These are phyloP conservation scores for Hebeloma cylindrosporum DNA, from an alignment of 768 basidiomycete genomes.

Conservation along the genomic window DNA sequence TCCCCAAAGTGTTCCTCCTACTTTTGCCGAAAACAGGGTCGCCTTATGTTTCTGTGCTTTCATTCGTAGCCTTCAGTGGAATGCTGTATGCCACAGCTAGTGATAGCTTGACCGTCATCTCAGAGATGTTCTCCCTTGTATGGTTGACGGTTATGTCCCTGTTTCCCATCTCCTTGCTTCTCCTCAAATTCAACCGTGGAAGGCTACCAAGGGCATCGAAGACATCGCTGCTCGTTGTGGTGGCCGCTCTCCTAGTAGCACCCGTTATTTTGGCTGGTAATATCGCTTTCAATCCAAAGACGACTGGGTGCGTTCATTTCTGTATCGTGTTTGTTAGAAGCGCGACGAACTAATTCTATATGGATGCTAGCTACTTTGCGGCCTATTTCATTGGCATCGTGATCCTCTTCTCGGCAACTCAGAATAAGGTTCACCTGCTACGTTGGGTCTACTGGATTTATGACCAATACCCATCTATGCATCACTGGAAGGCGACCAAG, in stretches of 20 bases:
- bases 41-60: conserved; percentile 50
- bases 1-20: conserved; percentile 54
- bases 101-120: conserved; percentile 51
- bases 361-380: conserved; percentile 55
- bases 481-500: conserved; percentile 36
- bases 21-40: conserved; percentile 49
- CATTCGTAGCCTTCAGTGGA: conserved; percentile 49
- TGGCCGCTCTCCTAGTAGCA: conserved; percentile 43
- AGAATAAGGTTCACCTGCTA: conserved; percentile 55
- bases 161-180: conserved; percentile 58
- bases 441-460: conserved; percentile 61
- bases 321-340: not conserved
- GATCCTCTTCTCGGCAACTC: conserved; percentile 45
- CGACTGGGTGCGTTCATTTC: conserved; percentile 44
- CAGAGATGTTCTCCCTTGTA: conserved; percentile 68
- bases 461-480: conserved; percentile 56
- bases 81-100: conserved; percentile 60
- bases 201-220: conserved; percentile 45
- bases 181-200: conserved; percentile 66
- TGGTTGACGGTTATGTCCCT: conserved; percentile 67
- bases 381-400: conserved; percentile 58
- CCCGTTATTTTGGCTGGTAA: conserved; percentile 56
- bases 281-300: conserved; percentile 54
- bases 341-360: conserved; percentile 3
- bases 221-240: conserved; percentile 41